These are phyloP conservation scores for Helotiales sp. DNA, from an alignment of 2,329 filamentous ascomycete genomes.

Conservation along the genomic window DNA sequence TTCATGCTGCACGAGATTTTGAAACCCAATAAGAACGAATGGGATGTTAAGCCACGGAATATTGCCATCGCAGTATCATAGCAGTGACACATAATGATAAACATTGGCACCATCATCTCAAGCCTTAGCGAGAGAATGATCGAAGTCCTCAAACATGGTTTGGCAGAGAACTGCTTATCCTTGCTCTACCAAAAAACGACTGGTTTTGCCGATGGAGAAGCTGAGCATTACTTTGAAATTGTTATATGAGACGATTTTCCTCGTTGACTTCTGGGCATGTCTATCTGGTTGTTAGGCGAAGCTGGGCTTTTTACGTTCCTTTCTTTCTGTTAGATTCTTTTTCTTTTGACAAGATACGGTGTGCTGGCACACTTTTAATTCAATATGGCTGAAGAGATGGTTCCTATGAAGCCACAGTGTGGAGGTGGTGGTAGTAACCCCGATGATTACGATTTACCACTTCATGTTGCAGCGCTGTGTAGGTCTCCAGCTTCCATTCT, in stretches of 20 bases:
- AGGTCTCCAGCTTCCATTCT: neutral
- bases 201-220: neutral
- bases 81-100: neutral
- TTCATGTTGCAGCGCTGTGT: conserved; percentile 65
- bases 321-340: neutral
- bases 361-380: neutral
- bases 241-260: neutral
- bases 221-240: neutral
- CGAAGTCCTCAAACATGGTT: neutral
- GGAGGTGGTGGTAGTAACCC: conserved; percentile 13
- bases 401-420: conserved; percentile 15
- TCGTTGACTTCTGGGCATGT: neutral
- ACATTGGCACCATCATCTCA: neutral
- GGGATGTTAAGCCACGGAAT: neutral
- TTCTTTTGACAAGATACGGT: neutral
- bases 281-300: neutral
- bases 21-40: neutral
- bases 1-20: too few species aligned
- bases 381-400: neutral
- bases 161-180: neutral
- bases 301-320: too few species aligned
- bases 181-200: neutral
- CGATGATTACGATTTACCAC: conserved; percentile 59
- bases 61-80: neutral
- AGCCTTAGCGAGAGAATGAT: neutral